These are phyloP conservation scores for Fermentozyma sake DNA, from an alignment of 1,139 yeast genomes.

Conservation along the genomic window DNA sequence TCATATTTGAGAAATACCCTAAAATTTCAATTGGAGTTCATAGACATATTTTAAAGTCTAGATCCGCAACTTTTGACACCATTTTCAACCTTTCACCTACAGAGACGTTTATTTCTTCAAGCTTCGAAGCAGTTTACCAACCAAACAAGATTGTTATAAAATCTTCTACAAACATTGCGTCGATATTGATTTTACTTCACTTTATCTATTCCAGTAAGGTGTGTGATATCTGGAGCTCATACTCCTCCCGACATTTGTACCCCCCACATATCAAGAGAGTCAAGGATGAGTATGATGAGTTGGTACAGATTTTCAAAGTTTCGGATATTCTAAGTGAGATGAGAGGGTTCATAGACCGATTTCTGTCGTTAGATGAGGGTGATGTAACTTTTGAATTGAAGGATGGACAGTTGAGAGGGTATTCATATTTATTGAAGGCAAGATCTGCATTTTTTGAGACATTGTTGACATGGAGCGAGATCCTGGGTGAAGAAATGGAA, in stretches of 20 bases:
- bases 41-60: slow-evolving; percentile 19
- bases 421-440: slow-evolving; percentile 48
- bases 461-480: too few species aligned
- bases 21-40: slow-evolving; percentile 27
- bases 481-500: too few species aligned
- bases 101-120: slow-evolving; percentile 15
- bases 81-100: slow-evolving; percentile 16
- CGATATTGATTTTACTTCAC: slow-evolving; percentile 31
- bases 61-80: slow-evolving; percentile 25
- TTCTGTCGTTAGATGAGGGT: slow-evolving; percentile 7
- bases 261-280: slow-evolving; percentile 12
- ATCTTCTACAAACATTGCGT: slow-evolving; percentile 17
- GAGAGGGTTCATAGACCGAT: slow-evolving; percentile 2
- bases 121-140: slow-evolving; percentile 20
- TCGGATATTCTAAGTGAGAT: slow-evolving; percentile 6
- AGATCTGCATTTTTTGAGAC: slow-evolving; percentile 67
- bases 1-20: slow-evolving; percentile 17
- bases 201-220: slow-evolving; percentile 24
- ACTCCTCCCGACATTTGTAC: slow-evolving; percentile 13
- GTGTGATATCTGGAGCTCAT: slow-evolving; percentile 21
- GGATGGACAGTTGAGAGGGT: slow-evolving; percentile 41
- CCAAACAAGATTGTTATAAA: slow-evolving; percentile 12
- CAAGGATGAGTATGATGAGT: slow-evolving; percentile 13
- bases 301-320: slow-evolving; percentile 16
- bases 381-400: slow-evolving; percentile 25